phyloP scores from a whole-genome alignment of 192 early-diverging fungal species.

The Podila horticola region DNA sequence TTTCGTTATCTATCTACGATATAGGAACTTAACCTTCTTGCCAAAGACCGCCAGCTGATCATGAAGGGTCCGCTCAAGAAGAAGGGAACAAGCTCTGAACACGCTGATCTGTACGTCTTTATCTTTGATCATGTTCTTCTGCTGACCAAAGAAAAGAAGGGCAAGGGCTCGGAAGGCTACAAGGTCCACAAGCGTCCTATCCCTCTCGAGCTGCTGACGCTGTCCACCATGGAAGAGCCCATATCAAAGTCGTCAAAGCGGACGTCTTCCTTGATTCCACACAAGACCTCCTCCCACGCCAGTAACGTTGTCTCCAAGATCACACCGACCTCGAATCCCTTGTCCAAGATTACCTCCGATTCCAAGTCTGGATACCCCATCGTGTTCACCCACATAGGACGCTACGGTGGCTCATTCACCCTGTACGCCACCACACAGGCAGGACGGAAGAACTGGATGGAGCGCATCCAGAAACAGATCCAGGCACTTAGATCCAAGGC shows the following conservation, averaged over 20 bases:
- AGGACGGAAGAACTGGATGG: slow-evolving; percentile 84
- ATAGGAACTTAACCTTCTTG: slow-evolving; percentile 79
- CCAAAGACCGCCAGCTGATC: slow-evolving; percentile 76
- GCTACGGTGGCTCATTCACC: slow-evolving; percentile 73
- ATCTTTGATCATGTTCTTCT: slow-evolving; percentile 91
- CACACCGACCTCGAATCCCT: slow-evolving; percentile 25
- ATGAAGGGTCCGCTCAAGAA: slow-evolving; percentile 86
- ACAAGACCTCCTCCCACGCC: slow-evolving; percentile 25
- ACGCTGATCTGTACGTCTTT: slow-evolving; percentile 78
- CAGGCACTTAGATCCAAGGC: slow-evolving; percentile 51
- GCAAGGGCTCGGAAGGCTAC: slow-evolving; percentile 67
- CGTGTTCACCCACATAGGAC: slow-evolving; percentile 78
- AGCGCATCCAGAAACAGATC: slow-evolving; percentile 78
- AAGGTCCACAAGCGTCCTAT: slow-evolving; percentile 82
- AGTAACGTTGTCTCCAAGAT: slow-evolving; percentile 42
- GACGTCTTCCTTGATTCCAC: slow-evolving; percentile 48
- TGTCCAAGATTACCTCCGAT: slow-evolving; percentile 51
- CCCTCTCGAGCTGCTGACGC: slow-evolving; percentile 78
- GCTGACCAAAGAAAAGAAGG: slow-evolving; percentile 74
- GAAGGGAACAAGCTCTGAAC: slow-evolving; percentile 64
- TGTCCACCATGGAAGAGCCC: slow-evolving; percentile 65
- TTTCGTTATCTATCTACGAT: background rate
- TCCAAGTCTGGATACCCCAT: slow-evolving; percentile 78
- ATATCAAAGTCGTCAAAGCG: slow-evolving; percentile 20
- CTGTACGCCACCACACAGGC: slow-evolving; percentile 81